phyloP scores from a whole-genome alignment of 768 basidiomycete species.

The Tricholoma hemisulphureum region DNA sequence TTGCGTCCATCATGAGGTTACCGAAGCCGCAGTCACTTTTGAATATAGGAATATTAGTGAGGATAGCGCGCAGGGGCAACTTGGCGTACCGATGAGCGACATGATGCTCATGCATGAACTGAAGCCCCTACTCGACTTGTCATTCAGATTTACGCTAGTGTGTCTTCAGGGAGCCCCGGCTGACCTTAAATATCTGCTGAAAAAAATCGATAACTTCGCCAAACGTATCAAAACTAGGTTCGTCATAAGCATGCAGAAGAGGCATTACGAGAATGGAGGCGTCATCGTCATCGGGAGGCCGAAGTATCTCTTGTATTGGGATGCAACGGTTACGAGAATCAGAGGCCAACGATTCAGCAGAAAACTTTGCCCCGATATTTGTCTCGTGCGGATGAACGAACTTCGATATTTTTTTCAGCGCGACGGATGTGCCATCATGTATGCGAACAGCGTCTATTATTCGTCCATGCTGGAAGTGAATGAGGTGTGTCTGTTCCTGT shows the following conservation, averaged over 20 bases:
- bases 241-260: slow-evolving; percentile 16
- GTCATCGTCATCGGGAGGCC: slow-evolving; percentile 18
- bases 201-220: slow-evolving; percentile 32
- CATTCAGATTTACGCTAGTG: background rate
- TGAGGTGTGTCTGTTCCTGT: background rate
- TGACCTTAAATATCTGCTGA: slow-evolving; percentile 26
- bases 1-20: slow-evolving; percentile 32
- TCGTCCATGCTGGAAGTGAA: background rate
- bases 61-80: background rate
- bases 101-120: background rate
- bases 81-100: background rate
- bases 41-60: background rate
- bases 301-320: slow-evolving; percentile 25
- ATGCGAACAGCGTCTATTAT: slow-evolving; percentile 31
- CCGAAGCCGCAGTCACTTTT: slow-evolving; percentile 5
- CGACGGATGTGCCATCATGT: slow-evolving; percentile 28
- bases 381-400: slow-evolving; percentile 26
- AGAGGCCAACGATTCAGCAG: slow-evolving; percentile 5
- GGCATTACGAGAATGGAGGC: slow-evolving; percentile 28
- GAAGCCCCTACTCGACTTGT: background rate
- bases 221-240: slow-evolving; percentile 26
- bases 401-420: slow-evolving; percentile 26
- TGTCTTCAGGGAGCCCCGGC: background rate
- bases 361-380: slow-evolving; percentile 27
- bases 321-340: slow-evolving; percentile 35